A percentile compares a stretch with the other conserved stretches of the same genome.
phyloP scores from a whole-genome alignment of 768 basidiomycete species.

The Mycena floridula region DNA sequence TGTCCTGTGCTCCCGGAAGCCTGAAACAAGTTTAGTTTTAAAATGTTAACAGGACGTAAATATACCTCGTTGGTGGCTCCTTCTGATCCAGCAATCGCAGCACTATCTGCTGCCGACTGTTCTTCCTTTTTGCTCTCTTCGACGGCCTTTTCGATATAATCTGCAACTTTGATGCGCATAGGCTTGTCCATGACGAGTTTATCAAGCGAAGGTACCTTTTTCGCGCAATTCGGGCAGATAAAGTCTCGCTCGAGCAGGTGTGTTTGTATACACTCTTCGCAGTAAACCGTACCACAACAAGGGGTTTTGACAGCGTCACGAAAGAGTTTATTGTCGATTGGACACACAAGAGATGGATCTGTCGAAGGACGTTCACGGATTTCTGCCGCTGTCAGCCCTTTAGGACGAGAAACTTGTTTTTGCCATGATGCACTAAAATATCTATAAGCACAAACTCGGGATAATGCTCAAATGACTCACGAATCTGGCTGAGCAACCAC shows the following conservation, averaged over 20 bases:
- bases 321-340: constrained; percentile 90
- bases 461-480: constrained; percentile 44
- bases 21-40: constrained; percentile 3
- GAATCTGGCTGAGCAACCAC: constrained; percentile 95
- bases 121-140: constrained; percentile 71
- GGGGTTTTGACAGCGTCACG: constrained; percentile 94
- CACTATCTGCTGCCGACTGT: constrained; percentile 24
- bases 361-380: constrained; percentile 80
- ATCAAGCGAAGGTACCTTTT: constrained; percentile 85
- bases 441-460: background rate
- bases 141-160: constrained; percentile 78
- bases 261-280: constrained; percentile 97
- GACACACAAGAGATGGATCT: constrained; percentile 76
- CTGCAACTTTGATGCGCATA: constrained; percentile 67
- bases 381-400: constrained; percentile 81
- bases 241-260: constrained; percentile 94
- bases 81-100: constrained; percentile 10
- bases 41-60: background rate
- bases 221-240: constrained; percentile 83
- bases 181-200: constrained; percentile 78
- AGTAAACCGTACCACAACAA: constrained; percentile 86
- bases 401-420: constrained; percentile 76
- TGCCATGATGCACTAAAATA: constrained; percentile 82
- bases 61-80: constrained; percentile 29
- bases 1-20: no score